Evolutionary conservation across 352 stramenopile genomes (phyloP).

Genomic region (Phytophthora podocarpi): DNA sequence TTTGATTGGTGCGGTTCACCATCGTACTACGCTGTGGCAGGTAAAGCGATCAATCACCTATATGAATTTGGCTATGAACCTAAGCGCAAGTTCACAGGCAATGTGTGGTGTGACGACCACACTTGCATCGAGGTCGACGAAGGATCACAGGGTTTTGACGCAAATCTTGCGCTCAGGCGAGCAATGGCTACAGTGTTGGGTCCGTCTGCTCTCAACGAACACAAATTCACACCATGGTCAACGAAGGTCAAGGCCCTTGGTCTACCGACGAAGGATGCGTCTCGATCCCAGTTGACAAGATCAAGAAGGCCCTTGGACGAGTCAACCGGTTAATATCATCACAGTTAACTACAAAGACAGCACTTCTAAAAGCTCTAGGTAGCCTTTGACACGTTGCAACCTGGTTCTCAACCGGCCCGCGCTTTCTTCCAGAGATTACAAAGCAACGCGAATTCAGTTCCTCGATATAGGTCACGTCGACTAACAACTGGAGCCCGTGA

Average conservation of each 20-base stretch:
- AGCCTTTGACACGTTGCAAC: constrained; percentile 9
- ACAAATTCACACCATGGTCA: constrained; percentile 21
- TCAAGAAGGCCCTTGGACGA: background rate
- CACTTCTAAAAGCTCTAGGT: background rate
- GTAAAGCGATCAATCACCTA: constrained; percentile 17
- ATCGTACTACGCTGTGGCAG: constrained; percentile 27
- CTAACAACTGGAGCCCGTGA: background rate
- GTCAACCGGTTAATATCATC: background rate
- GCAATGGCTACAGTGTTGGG: constrained; percentile 24
- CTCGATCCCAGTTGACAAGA: constrained; percentile 20
- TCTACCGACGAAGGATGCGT: constrained; percentile 3
- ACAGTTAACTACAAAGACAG: background rate
- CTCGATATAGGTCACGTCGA: background rate
- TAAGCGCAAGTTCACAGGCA: constrained; percentile 1
- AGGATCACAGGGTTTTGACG: constrained; percentile 9
- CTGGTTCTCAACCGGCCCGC: background rate
- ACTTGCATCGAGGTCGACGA: constrained; percentile 25
- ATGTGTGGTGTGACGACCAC: constrained; percentile 38
- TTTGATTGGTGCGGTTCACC: constrained; percentile 27
- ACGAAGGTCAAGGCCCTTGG: constrained; percentile 11
- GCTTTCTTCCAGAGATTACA: constrained; percentile 8
- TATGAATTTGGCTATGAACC: background rate
- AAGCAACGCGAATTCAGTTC: background rate
- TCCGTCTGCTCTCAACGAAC: constrained; percentile 16
- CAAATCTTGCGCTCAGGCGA: constrained; percentile 14